Evolutionary conservation across 2,329 filamentous ascomycete genomes (phyloP).

Genomic region (Fusarium dlaminii): DNA sequence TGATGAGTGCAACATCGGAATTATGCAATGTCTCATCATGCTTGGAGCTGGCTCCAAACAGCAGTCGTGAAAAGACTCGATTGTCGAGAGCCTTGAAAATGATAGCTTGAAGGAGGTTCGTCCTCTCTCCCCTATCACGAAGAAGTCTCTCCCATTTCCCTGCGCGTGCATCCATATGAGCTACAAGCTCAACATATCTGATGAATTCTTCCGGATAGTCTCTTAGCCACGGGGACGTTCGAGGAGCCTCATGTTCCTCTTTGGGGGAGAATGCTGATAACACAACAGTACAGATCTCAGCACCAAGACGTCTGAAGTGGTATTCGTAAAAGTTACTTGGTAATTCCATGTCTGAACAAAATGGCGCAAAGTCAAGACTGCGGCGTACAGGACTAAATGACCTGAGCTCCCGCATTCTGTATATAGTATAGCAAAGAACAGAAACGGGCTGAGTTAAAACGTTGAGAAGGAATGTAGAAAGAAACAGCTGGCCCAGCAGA

Average conservation of each 20-base stretch:
- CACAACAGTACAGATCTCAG: constrained; percentile 38
- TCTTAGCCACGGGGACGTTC: constrained; percentile 38
- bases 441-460: background rate
- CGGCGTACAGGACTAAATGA: constrained; percentile 28
- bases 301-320: constrained; percentile 32
- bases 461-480: background rate
- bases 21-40: constrained; percentile 36
- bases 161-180: constrained; percentile 38
- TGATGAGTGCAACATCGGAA: constrained; percentile 39
- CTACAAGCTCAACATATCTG: constrained; percentile 40
- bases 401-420: constrained; percentile 27
- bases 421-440: background rate
- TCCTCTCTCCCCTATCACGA: constrained; percentile 31
- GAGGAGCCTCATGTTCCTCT: background rate
- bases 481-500: background rate
- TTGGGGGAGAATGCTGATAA: constrained; percentile 32
- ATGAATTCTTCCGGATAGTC: constrained; percentile 38
- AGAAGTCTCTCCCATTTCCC: constrained; percentile 45
- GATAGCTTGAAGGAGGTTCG: constrained; percentile 42
- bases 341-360: constrained; percentile 25
- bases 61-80: constrained; percentile 41
- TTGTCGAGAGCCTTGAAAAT: constrained; percentile 43
- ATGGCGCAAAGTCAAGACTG: constrained; percentile 20
- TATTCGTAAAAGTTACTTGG: constrained; percentile 37
- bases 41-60: constrained; percentile 46